Evolutionary conservation across 805 yeast species (phyloP).

Genomic region (Nakazawaea peltata): DNA sequence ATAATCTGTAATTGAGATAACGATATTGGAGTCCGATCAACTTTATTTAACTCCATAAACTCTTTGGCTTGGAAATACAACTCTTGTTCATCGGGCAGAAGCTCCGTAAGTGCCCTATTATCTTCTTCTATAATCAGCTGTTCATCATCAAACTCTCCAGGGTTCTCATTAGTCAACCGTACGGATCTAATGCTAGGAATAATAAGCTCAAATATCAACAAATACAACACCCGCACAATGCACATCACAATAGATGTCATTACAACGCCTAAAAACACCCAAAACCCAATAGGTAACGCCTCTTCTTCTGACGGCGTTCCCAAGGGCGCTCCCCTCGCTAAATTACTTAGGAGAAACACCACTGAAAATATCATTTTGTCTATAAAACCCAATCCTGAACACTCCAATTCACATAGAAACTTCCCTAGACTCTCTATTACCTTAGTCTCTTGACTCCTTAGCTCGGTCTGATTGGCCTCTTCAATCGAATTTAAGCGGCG

Average conservation of each 20-base stretch:
- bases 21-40: constrained; percentile 21
- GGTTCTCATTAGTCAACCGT: constrained; percentile 27
- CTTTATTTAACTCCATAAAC: constrained; percentile 32
- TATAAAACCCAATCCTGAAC: too few species aligned
- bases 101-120: constrained; percentile 44
- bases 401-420: too few species aligned
- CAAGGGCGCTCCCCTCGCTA: too few species aligned
- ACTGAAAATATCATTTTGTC: too few species aligned
- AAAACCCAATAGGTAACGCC: constrained; percentile 1
- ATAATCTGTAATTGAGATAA: constrained; percentile 57
- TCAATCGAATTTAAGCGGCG: too few species aligned
- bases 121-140: constrained; percentile 53
- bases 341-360: too few species aligned
- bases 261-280: not conserved
- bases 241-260: not conserved
- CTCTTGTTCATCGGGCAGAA: constrained; percentile 64
- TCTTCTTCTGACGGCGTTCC: too few species aligned
- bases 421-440: too few species aligned
- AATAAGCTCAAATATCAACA: not conserved
- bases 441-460: too few species aligned
- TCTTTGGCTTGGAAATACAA: constrained; percentile 61
- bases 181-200: constrained; percentile 7
- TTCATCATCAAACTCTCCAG: constrained; percentile 60
- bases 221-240: not conserved
- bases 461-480: too few species aligned